Evolutionary conservation across 176 grass and related monocot species (phyloP), one percentile per base, ranked within the genome.

Genomic region (Carex myosuroides): DNA sequence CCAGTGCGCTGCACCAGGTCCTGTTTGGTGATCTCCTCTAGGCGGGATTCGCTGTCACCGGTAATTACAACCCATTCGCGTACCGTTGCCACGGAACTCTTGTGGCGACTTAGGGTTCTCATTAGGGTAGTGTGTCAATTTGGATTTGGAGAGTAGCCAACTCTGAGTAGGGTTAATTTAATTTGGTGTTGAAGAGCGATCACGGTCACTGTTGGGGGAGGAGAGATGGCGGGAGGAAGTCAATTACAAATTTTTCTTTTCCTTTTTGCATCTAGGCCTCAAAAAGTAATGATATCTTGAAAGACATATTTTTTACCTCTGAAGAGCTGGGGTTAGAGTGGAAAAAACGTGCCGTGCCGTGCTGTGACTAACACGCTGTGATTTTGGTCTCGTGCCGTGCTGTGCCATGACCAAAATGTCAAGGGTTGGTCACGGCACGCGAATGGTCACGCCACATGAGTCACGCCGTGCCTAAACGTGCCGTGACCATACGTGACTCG

Each of bases 1-100:
- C 90, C 90, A 39, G 90, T 91, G 29, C 90, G 87, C 17, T 75
- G 84, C 81, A 89, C 84, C 64, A 91, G 41, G 79, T 17, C 55
- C 0, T 91, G 90, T 81, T 85, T 89, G 13, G 79, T 81, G 46
- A 83, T 85, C 58, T 89, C 87, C 81, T 89, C 84, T 33, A 79
- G 29, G 33, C 37, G 33, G 32, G 56, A 66, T 22, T 56, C 44
- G 13, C 90, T 84, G 0, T 85, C 81, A 21, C 35, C 66, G 2
- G 81, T 59, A 39, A 91, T 66, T 65, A 60, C 84, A 55, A 81
- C 69, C 87, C 87, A 91, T 70, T 86, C 65, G 26, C 81, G 55
- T 3, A 17, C 65, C 22, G 41, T 60, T 9, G 75, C 74, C 18
- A 20, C 70, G 5, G 72, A 70, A 52, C 8, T 70, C 57, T 78